These are phyloP conservation scores for Acephala macrosclerotiorum DNA, from an alignment of 2,329 filamentous ascomycete species.

Conservation along the genomic window DNA sequence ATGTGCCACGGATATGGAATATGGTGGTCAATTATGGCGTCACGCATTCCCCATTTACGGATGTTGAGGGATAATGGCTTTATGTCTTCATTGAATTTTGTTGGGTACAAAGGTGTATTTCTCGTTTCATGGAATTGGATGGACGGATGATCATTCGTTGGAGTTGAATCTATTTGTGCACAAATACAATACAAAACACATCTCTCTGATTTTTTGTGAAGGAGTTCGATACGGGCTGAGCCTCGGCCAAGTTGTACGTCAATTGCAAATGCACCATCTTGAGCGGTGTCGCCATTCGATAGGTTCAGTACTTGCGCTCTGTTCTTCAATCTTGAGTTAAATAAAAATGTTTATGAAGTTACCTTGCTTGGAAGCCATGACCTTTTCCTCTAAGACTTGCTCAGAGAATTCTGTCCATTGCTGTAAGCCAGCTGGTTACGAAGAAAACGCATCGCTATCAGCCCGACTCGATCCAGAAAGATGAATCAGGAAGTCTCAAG, in stretches of 20 bases:
- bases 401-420: no score
- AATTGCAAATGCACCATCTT: not conserved
- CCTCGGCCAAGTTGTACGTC: not conserved
- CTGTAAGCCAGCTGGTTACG: no score
- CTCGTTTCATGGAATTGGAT: not conserved
- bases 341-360: no score
- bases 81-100: conserved; percentile 13
- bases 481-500: no score
- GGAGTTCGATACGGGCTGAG: not conserved
- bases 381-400: no score
- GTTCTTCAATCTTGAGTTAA: no score
- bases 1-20: conserved; percentile 20
- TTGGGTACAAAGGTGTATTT: conserved; percentile 6
- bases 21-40: conserved; percentile 20
- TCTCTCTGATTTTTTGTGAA: not conserved
- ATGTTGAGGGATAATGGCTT: conserved; percentile 7
- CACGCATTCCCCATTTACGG: conserved; percentile 2
- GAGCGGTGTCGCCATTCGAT: no score
- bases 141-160: conserved; percentile 15
- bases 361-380: no score
- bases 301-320: no score
- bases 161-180: conserved; percentile 12
- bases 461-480: no score
- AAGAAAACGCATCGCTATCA: no score
- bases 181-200: conserved; percentile 16